Percentiles rank a stretch among this genome's conserved stretches.
Conservation (phyloP, 1,284 basidiomycete species). For the Earliella scabrosa region DNA sequence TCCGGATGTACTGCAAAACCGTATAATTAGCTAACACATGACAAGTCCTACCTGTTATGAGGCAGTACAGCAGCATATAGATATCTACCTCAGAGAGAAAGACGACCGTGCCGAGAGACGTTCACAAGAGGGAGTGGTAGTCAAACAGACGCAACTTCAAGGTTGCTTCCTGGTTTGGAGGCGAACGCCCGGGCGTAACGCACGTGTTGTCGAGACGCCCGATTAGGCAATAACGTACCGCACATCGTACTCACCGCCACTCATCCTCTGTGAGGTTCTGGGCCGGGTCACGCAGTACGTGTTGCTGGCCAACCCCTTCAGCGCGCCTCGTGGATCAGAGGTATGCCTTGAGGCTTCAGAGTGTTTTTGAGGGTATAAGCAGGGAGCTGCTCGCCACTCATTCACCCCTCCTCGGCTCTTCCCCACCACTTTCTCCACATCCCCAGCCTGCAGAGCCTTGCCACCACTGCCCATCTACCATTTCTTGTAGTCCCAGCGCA, state of each 20-base stretch:
- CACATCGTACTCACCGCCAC: not conserved
- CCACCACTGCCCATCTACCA: no score
- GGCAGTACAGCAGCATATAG: no score
- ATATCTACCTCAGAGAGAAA: not conserved
- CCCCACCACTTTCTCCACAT: no score
- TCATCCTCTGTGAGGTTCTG: no score
- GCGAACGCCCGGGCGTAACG: not conserved
- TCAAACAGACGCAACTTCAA: not conserved
- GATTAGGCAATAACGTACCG: not conserved
- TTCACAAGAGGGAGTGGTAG: not conserved
- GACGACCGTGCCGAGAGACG: not conserved
- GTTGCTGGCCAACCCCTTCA: no score
- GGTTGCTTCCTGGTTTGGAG: not conserved
- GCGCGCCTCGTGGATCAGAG: not conserved
- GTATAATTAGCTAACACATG: no score
- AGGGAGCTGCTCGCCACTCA: not conserved
- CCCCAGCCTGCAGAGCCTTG: no score
- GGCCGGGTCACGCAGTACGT: no score
- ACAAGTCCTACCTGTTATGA: no score
- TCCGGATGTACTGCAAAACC: not conserved
- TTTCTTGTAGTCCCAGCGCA: no score
- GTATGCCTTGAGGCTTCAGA: not conserved
- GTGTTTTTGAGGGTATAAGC: not conserved
- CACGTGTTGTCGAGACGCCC: not conserved
- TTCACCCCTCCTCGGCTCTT: not conserved